Base-by-base conservation (phyloP, 2,329 filamentous ascomycete genomes). In the Scedosporium minutisporum region DNA sequence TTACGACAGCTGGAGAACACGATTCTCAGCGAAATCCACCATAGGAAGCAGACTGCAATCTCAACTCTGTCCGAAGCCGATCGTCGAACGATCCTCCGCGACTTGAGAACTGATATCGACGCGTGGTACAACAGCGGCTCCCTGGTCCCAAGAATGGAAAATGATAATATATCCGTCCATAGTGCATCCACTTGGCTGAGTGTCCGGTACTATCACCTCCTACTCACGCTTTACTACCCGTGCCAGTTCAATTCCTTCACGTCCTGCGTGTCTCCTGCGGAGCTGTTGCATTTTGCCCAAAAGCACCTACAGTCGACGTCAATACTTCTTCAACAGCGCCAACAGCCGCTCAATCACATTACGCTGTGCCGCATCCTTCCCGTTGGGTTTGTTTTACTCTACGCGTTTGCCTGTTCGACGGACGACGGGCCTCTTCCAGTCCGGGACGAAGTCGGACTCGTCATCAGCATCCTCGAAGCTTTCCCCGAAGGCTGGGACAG, bases 71-170 rank as follows among this genome's bases (percentile, higher is more conserved):
- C 69, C 0, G 69, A 70, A 6, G 64, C 69, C 3, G 74, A 76
- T 62, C 68, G 73, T 3, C 69, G 70, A 9, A 68, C 71, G 38
- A 67, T 74, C 6, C 58, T 75, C 2, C 70, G 71, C 46, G 69
- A 69, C 21, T 69, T 78, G 27, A 71, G 75, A n/a, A 68, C 72
- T n/a, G 71, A 76, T 27, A 77, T 80, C 21, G 77, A 79, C 61
- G 73, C 78, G 63, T 79, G 78, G 76, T 79, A 79, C 64, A 78
- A 73, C 63, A 75, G 73, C 38, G 77, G 77, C 0, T 80, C 76
- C 57, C 72, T 79, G 4, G 29, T 33, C 29, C 29, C 29, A 33
- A 33, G 6, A 29, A 29, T 29, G 29, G 29, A 7, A 33, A 33
- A 33, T 33, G 29, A 33, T 9, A 33, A 33, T 9, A 33, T 33